Evolutionary conservation across 139 green algal genomes (phyloP), one percentile per base, ranked within the genome.

Genomic region (Eudorina sp.): DNA sequence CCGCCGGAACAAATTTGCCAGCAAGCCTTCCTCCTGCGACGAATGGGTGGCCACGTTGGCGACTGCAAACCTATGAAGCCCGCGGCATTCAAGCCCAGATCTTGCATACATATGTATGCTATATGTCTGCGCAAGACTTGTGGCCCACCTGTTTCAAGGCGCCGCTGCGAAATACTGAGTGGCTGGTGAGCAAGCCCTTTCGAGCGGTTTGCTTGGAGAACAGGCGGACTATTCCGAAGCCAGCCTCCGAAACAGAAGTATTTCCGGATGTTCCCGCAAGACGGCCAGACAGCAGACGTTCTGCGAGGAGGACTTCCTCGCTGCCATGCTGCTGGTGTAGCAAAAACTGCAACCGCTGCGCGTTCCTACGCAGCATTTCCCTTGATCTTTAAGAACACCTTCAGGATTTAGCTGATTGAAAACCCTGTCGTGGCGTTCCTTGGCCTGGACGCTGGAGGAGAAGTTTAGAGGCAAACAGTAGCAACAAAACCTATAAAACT

Each of bases 11-110:
- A 90, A 1, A 18, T 53, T 40, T 13, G 51, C n/a, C 25, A 90
- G 53, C 36, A 83, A 83, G 66, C 77, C 77, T 7, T 69, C 78
- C 43, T 83, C 66, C 86, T 90, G 86, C 53, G 29, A 73, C 8
- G n/a, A n/a, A n/a, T n/a, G n/a, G 64, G 9, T 7, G 36, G 58
- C 55, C 34, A 85, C 77, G 45, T 69, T 36, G 51, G 46, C 25
- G 14, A 2, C 6, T n/a, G n/a, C n/a, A n/a, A n/a, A n/a, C n/a
- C n/a, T n/a, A n/a, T n/a, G n/a, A n/a, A n/a, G n/a, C n/a, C n/a
- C n/a, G n/a, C n/a, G n/a, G n/a, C n/a, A n/a, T n/a, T n/a, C n/a
- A n/a, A n/a, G n/a, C n/a, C n/a, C n/a, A n/a, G n/a, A n/a, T n/a
- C n/a, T n/a, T n/a, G n/a, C n/a, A n/a, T n/a, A n/a, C n/a, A n/a